These are phyloP conservation scores for Teratosphaeriaceae sp. DNA, from an alignment of 2,329 filamentous ascomycete genomes.

Conservation along the genomic window DNA sequence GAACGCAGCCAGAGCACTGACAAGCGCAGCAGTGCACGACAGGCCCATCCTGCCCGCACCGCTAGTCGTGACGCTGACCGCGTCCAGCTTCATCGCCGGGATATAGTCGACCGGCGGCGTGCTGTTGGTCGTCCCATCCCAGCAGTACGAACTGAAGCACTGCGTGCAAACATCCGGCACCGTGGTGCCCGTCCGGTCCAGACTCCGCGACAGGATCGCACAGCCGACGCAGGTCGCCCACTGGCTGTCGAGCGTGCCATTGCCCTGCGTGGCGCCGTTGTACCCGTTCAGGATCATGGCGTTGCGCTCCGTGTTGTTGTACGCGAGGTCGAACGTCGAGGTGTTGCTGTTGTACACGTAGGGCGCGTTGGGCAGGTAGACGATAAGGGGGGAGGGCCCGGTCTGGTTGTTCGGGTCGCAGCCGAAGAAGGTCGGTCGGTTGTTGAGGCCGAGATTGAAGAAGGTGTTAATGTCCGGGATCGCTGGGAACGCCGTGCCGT, in stretches of 20 bases:
- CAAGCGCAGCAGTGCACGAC: neutral
- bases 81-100: conserved; percentile 21
- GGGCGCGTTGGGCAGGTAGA: conserved; percentile 67
- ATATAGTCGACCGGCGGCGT: conserved; percentile 17
- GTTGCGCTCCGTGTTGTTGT: conserved; percentile 62
- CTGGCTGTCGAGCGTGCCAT: conserved; percentile 63
- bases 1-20: neutral
- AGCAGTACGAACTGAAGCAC: conserved; percentile 85
- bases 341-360: conserved; percentile 72
- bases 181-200: conserved; percentile 60
- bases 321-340: conserved; percentile 65
- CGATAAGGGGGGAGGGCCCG: conserved; percentile 58
- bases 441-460: conserved; percentile 69
- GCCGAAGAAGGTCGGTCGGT: conserved; percentile 66
- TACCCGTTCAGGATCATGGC: conserved; percentile 82
- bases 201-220: conserved; percentile 71
- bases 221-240: conserved; percentile 87
- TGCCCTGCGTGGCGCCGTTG: conserved; percentile 74
- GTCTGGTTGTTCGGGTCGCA: conserved; percentile 63
- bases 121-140: conserved; percentile 65
- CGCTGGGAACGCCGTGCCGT: conserved; percentile 64
- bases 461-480: conserved; percentile 72
- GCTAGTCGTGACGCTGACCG: conserved; percentile 10
- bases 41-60: conserved; percentile 4
- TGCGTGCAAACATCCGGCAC: conserved; percentile 64